These are phyloP conservation scores for Stevia rebaudiana DNA, from an alignment of 140 eudicot species.

Conservation along the genomic window DNA sequence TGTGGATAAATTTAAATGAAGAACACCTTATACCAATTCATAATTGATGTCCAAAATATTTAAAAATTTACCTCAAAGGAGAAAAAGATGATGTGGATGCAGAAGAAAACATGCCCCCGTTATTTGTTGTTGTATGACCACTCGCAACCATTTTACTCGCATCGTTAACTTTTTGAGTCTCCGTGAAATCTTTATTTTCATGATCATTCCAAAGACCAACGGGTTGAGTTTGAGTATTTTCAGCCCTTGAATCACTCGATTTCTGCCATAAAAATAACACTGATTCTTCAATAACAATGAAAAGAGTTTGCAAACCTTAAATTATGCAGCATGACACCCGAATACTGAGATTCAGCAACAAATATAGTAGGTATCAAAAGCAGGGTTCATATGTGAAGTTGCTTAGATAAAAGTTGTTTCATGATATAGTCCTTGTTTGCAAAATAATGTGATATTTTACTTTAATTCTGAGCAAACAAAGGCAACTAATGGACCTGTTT, in stretches of 20 bases:
- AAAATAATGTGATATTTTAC: not conserved
- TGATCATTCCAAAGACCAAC: slow-evolving; percentile 37
- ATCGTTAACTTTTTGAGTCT: slow-evolving; percentile 35
- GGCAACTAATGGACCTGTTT: not conserved
- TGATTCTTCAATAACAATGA: slow-evolving; percentile 9
- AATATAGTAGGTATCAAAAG: not conserved
- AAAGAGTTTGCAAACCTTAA: slow-evolving; percentile 1
- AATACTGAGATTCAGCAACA: not conserved
- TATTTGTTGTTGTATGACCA: slow-evolving; percentile 37
- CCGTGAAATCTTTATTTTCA: slow-evolving; percentile 22
- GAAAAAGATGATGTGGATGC: slow-evolving; percentile 41
- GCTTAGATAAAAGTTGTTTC: not conserved
- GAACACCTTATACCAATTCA: not conserved
- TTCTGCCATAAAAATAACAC: slow-evolving; percentile 45
- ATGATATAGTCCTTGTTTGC: not conserved
- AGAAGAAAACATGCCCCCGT: slow-evolving; percentile 25
- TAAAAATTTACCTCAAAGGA: slow-evolving; percentile 59
- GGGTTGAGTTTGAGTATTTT: slow-evolving; percentile 25
- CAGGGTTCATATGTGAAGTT: not conserved
- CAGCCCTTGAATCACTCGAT: slow-evolving; percentile 38
- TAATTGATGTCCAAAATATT: slow-evolving; percentile 1
- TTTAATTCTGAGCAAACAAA: not conserved
- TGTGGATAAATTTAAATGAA: slow-evolving; percentile 7
- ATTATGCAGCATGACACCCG: not conserved
- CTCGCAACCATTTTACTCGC: slow-evolving; percentile 24